Base-by-base conservation (phyloP, 1,139 yeast genomes). In the Nadsonia starkeyi-henricii region DNA sequence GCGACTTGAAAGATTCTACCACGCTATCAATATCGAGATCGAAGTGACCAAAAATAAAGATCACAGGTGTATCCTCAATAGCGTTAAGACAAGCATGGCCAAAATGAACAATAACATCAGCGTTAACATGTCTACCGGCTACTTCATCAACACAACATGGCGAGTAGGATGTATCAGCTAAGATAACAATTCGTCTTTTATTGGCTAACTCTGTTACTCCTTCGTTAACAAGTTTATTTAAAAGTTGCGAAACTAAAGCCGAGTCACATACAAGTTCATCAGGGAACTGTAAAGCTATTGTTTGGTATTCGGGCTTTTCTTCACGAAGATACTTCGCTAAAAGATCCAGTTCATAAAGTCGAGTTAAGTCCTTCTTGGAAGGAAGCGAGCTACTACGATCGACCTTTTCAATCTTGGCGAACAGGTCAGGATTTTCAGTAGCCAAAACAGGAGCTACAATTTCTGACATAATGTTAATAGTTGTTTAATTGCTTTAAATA, bases 71-170 rank as follows among this genome's bases (percentile, higher is more conserved):
- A 46, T 75, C 78, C 44, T 56, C 45, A 5, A 85, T 79, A 0
- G 89, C 82, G 55, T 84, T 88, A 58, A 91, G 67, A 63, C 98
- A 91, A 0, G 97, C 93, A 61, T 86, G 94, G 2, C 99, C 99
- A 63, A 88, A 86, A 64, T 91, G 98, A 1, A 89, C 79, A 30
- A 93, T 86, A 12, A 84, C 67, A 54, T 89, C 95, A 20, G 95
- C 91, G 7, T 70, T 62, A 13, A 91, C 95, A 65, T 91, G 99
- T 59, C 84, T 89, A 0, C 96, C 95, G 0, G 98, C 97, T 20
- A 91, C 95, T 60, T 88, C 96, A 63, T 91, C 99, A 17, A 91
- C 84, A 67, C 99, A 91, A 63, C 98, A 91, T 0, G 96, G 74
- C 21, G 96, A 85, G 58, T 91, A 93, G 0, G 96, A 86, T 0